These are phyloP conservation scores for Nicotiana sylvestris DNA, from an alignment of 257 asterid species.

Conservation along the genomic window DNA sequence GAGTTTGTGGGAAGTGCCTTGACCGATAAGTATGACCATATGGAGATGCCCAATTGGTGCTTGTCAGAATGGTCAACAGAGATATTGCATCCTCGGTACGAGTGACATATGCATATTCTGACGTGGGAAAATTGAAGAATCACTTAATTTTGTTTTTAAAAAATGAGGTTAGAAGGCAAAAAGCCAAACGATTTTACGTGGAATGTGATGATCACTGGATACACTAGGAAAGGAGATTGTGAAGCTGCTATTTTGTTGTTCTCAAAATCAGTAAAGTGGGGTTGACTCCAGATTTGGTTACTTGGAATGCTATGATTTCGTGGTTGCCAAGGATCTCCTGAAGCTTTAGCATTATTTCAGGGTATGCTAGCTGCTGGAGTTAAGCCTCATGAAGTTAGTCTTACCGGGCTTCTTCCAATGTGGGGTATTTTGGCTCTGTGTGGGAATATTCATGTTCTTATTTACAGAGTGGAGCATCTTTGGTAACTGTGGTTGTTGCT, in stretches of 20 bases:
- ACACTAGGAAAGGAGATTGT: conserved; percentile 48
- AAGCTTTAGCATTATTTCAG: conserved; percentile 39
- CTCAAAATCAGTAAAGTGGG: conserved; percentile 43
- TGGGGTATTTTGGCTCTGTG: conserved; percentile 45
- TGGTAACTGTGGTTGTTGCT: conserved; percentile 43
- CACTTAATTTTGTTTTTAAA: conserved; percentile 34
- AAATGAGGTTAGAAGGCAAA: conserved; percentile 41
- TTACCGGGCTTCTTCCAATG: conserved; percentile 48
- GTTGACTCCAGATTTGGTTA: conserved; percentile 45
- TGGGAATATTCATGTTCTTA: conserved; percentile 50
- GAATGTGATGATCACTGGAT: conserved; percentile 48
- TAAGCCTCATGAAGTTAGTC: conserved; percentile 56
- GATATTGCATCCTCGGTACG: conserved; percentile 60
- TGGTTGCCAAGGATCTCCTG: conserved; percentile 39
- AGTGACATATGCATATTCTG: conserved; percentile 47
- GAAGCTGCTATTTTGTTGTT: conserved; percentile 33
- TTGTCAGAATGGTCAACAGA: conserved; percentile 43
- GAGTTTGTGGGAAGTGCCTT: conserved; percentile 42
- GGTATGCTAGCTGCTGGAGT: conserved; percentile 40
- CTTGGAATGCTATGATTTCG: conserved; percentile 65
- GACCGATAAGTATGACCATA: conserved; percentile 37
- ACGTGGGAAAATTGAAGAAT: conserved; percentile 31
- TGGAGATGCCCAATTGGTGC: conserved; percentile 36
- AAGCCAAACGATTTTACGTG: conserved; percentile 51
- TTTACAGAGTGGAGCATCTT: conserved; percentile 33